These are phyloP conservation scores for Bimuria novae-zelandiae DNA, from an alignment of 2,329 filamentous ascomycete genomes.

Conservation along the genomic window DNA sequence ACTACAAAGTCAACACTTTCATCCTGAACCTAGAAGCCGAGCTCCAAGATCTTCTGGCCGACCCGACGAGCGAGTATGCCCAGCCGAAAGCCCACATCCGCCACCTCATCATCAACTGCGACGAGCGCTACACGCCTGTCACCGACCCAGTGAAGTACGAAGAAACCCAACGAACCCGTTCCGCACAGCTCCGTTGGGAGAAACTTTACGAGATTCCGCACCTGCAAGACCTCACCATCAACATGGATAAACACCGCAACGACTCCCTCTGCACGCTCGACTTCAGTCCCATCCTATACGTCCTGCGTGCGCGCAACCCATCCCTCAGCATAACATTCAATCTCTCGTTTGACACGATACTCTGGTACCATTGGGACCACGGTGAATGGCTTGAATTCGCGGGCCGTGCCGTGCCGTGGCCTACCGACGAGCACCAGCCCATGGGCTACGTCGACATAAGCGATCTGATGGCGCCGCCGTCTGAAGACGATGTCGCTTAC, in stretches of 20 bases:
- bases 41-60: background rate
- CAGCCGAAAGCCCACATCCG: constrained; percentile 11
- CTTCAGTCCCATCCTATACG: constrained; percentile 17
- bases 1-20: constrained; percentile 17
- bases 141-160: background rate
- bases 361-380: constrained; percentile 9
- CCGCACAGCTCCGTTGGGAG: constrained; percentile 8
- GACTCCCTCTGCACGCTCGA: constrained; percentile 7
- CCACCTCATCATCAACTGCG: constrained; percentile 12
- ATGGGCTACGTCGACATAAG: constrained; percentile 18
- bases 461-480: constrained; percentile 11
- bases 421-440: background rate
- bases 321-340: constrained; percentile 8
- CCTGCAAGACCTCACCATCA: constrained; percentile 13
- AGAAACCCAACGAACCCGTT: background rate
- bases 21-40: background rate
- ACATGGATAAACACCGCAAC: constrained; percentile 16
- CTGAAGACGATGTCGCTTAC: constrained; percentile 10
- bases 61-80: background rate
- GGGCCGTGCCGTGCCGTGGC: too few species aligned
- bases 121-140: background rate
- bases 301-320: constrained; percentile 7
- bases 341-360: constrained; percentile 17
- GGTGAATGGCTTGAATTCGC: constrained; percentile 6
- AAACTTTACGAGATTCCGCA: constrained; percentile 12